Evolutionary conservation across 208 protist genomes (phyloP), one percentile per base, ranked within the genome.

Genomic region (Blechomonas ayalai): DNA sequence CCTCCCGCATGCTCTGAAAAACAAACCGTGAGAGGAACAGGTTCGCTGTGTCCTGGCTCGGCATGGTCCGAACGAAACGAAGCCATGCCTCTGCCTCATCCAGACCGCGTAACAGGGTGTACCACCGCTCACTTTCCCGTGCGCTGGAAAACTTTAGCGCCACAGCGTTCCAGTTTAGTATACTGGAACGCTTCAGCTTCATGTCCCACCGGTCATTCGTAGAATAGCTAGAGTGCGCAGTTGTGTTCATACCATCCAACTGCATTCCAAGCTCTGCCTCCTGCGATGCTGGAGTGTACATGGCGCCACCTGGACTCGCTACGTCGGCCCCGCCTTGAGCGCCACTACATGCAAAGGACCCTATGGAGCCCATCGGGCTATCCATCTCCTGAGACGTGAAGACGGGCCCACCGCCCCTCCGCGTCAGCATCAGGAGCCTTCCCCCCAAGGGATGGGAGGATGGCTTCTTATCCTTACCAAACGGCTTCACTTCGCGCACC

Each of bases 51-150:
- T 87, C 68, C 13, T 68, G 66, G 50, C 77, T 85, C 0, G 70
- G 61, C 43, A 90, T 27, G 12, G 52, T 69, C 38, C 76, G 67
- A 2, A 74, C 60, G 35, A 80, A 90, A 3, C 61, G 38, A 22
- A 67, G 54, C 81, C 84, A 92, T 15, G 58, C 61, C 5, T 69
- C 58, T 12, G 67, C 68, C 54, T 89, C 75, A n/a, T 59, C 18
- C 16, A 59, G 13, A 8, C 64, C 76, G 2, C 24, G 42, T 12
- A 92, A 52, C 16, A 90, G 41, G 25, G 45, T 87, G 24, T 57
- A 39, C 74, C 80, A 89, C 31, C 77, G 70, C 58, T 92, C 80
- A 40, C 53, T 52, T 35, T 92, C 80, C 3, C 73, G 73, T n/a
- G 58, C 19, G 36, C 38, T 55, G 38, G 57, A 59, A 23, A 92